A percentile compares a stretch with the other conserved stretches of the same genome.
Evolutionary conservation across 2,329 filamentous ascomycete genomes (phyloP).

Genomic region (Chaetomium globosum): DNA sequence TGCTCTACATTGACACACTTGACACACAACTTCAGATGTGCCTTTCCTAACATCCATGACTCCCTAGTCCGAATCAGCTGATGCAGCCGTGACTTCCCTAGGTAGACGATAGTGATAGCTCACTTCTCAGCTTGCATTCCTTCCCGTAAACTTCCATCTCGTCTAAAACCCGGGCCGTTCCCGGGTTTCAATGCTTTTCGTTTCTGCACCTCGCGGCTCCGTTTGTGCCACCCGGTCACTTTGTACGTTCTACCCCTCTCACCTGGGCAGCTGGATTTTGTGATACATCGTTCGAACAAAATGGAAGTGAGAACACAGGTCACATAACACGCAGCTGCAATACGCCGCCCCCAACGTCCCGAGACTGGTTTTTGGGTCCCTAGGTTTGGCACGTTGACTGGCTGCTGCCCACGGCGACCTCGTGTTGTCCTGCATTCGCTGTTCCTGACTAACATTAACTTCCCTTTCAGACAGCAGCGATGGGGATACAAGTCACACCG

Average conservation of each 20-base stretch:
- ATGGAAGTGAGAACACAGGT: constrained; percentile 25
- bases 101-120: background rate
- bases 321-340: constrained; percentile 30
- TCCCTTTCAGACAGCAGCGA: background rate
- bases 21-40: background rate
- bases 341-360: constrained; percentile 29
- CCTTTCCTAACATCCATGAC: background rate
- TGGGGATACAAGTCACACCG: too few species aligned
- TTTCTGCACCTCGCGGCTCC: constrained; percentile 16
- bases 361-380: constrained; percentile 23
- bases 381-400: constrained; percentile 30
- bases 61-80: background rate
- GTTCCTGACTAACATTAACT: constrained; percentile 14
- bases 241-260: background rate
- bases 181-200: constrained; percentile 2
- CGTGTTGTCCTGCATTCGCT: constrained; percentile 29
- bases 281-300: constrained; percentile 25
- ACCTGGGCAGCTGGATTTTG: constrained; percentile 17
- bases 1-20: background rate
- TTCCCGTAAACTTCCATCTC: background rate
- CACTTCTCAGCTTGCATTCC: background rate
- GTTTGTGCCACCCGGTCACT: constrained; percentile 9
- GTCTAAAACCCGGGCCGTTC: constrained; percentile 2
- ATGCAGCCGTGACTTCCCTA: background rate
- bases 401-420: constrained; percentile 14